Conservation (phyloP, 345 rosid genomes). For the Mercurialis annua region DNA sequence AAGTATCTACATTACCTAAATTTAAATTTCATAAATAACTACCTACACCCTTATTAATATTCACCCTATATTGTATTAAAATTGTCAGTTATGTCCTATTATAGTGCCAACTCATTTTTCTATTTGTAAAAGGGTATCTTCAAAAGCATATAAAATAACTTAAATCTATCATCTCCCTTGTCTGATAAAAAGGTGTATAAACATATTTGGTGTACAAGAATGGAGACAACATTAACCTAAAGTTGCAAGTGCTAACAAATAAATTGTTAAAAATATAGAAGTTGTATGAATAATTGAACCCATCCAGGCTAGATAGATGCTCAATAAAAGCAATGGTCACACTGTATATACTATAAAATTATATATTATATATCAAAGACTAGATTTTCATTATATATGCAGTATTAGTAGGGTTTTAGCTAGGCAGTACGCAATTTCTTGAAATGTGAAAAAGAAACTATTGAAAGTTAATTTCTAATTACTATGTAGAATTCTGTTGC, state of each 20-base stretch:
- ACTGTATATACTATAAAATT: background rate
- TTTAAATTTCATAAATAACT: too few relatives aligned
- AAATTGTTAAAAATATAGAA: background rate
- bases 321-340: background rate
- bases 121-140: constrained; percentile 15
- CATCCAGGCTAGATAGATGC: constrained; percentile 8
- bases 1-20: too few relatives aligned
- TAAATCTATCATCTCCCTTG: constrained; percentile 20
- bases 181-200: constrained; percentile 39
- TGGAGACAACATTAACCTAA: constrained; percentile 20
- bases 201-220: constrained; percentile 25
- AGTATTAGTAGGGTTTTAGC: background rate
- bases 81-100: constrained; percentile 10
- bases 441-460: constrained; percentile 3
- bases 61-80: too few relatives aligned
- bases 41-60: too few relatives aligned
- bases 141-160: constrained; percentile 6
- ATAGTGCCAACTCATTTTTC: constrained; percentile 26
- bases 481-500: constrained; percentile 3
- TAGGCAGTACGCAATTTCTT: background rate
- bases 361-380: background rate
- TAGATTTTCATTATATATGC: background rate
- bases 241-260: background rate
- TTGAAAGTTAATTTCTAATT: background rate
- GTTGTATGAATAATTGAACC: constrained; percentile 1